A percentile compares a stretch with the other conserved stretches of the same genome.
phyloP scores from a whole-genome alignment of 2,329 filamentous ascomycete genomes.

The Neopestalotiopsis sp. region DNA sequence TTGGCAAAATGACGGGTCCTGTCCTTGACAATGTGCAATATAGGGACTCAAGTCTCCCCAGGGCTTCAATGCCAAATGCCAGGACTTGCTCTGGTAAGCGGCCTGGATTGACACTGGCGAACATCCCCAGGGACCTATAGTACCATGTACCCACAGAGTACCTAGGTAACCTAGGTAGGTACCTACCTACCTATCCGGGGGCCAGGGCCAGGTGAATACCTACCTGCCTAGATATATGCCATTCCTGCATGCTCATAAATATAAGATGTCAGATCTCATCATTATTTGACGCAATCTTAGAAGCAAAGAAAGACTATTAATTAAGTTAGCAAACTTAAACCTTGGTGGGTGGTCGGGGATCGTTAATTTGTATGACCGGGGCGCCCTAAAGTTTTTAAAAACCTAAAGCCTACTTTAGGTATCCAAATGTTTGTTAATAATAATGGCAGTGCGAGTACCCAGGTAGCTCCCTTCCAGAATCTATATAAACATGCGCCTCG shows the following conservation, averaged over 20 bases:
- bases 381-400: background rate
- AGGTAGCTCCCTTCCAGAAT: background rate
- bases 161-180: background rate
- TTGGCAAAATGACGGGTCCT: background rate
- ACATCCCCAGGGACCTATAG: background rate
- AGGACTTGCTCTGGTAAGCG: background rate
- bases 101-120: background rate
- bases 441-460: background rate
- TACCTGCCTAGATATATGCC: background rate
- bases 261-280: background rate
- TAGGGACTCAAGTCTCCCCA: background rate
- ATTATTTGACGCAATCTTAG: background rate
- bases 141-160: background rate
- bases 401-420: background rate
- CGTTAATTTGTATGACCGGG: background rate
- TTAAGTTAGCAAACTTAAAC: background rate
- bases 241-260: background rate
- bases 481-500: background rate
- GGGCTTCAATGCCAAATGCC: background rate
- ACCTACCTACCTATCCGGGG: background rate
- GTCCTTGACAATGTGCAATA: background rate
- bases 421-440: background rate
- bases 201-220: background rate
- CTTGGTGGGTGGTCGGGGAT: background rate
- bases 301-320: constrained; percentile 1